Base-by-base conservation (phyloP, 257 asterid species). In the Verbena officinalis region DNA sequence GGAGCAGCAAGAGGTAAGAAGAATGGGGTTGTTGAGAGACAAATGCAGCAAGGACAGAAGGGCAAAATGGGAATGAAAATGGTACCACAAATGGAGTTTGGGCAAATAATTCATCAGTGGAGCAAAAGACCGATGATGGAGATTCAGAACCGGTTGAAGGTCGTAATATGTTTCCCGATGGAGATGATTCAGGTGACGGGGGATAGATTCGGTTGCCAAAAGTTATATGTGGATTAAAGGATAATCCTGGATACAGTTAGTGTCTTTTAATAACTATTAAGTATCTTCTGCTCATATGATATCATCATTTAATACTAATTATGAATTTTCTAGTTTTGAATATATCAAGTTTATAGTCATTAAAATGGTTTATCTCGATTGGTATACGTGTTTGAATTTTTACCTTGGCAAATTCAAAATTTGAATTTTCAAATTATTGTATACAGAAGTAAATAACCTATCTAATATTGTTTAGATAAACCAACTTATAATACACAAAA, bases 191-290 rank as follows among this genome's bases (percentile, higher is more conserved):
- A 2, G 81, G 82, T 69, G 75, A 73, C 61, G 95, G 84, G 67
- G 90, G 80, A 48, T 80, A 81, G 86, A 76, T 64, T 62, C 74
- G 73, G 30, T 76, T 90, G 44, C 85, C 90, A 0, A 75, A 68
- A 75, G 43, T 94, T 73, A 75, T 71, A 30, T 80, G 84, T 52
- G 95, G 99, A 33, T 57, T 86, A 71, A 75, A 79, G 68, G 99
- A 94, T 49, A 84, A 83, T 80, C 99, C 97, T 7, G 95, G 97
- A 55, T 83, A 80, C 55, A 95, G 99, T 93, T 50, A 64, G 96
- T n/a, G n/a, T n/a, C 81, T 57, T 67, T 52, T n/a, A 36, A 36
- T 36, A 23, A 64, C 8, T 6, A 21, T n/a, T 45, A 14, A 7
- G 8, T 44, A 16, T 16, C 33, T 39, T 59, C 59, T 53, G 58